Conservation (phyloP, 2,329 filamentous ascomycete genomes). For the Nannizziopsis arthrosporioides region DNA sequence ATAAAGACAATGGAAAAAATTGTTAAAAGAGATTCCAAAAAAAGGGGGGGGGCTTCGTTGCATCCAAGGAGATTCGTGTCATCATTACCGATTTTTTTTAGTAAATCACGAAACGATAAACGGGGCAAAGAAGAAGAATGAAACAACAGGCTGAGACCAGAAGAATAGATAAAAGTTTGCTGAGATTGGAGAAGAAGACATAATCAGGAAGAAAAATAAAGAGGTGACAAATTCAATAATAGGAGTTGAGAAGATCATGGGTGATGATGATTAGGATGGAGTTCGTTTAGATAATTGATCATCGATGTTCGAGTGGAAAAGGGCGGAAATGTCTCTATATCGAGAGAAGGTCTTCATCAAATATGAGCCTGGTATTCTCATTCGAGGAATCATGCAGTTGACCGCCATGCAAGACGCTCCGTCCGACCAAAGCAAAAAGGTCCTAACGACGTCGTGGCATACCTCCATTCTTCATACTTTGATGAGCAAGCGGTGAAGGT, state of each 20-base stretch:
- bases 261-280: too few species aligned
- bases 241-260: not conserved
- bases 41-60: too few species aligned
- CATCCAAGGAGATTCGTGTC: constrained; percentile 9
- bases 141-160: not conserved
- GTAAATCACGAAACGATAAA: constrained; percentile 4
- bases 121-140: not conserved
- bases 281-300: too few species aligned
- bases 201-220: not conserved
- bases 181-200: not conserved
- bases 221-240: not conserved
- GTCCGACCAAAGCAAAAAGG: too few species aligned
- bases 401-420: too few species aligned
- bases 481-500: constrained; percentile 26
- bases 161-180: not conserved
- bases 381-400: too few species aligned
- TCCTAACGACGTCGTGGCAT: constrained; percentile 30
- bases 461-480: constrained; percentile 36
- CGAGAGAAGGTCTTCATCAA: too few species aligned
- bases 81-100: constrained; percentile 7
- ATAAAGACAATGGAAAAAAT: not conserved
- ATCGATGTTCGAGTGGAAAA: too few species aligned
- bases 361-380: too few species aligned
- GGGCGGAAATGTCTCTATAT: too few species aligned
- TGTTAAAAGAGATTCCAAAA: not conserved